Evolutionary conservation across 352 stramenopile genomes (phyloP), one percentile per base, ranked within the genome.

Genomic region (Phytophthora chlamydospora): DNA sequence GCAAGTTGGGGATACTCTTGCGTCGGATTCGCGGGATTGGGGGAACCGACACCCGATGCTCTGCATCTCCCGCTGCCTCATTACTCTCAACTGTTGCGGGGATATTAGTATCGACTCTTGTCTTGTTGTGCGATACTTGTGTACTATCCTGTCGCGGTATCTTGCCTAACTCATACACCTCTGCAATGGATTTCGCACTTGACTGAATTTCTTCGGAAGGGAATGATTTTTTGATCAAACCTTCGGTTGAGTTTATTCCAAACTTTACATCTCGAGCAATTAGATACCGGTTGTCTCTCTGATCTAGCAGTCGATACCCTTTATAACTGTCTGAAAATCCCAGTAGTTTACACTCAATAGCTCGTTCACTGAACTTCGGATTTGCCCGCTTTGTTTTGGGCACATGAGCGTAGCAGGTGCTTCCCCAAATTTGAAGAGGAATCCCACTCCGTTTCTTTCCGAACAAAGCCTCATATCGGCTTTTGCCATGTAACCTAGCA

Each of bases 381-480:
- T 17, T 29, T 65, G 21, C 16, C n/a, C 47, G 13, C 31, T 57
- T 58, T 21, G 45, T 39, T 40, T 58, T 53, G 38, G 46, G 56
- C 11, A 58, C 45, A 17, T 65, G 47, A 7, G 39, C 39, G 29
- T 42, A 58, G 24, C 57, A 58, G 6, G 33, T 53, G 9, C 13
- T 49, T 1, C 57, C 47, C 24, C 57, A 52, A 13, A 46, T 51
- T 39, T 47, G 45, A 11, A 64, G 36, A 27, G 34, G 2, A 31
- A 33, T 31, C 19, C 35, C 34, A 27, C 57, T 66, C 2, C 43
- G 58, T 12, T 61, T 24, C 3, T 24, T 67, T 21, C n/a, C 58
- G 56, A 21, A 66, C 2, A 43, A 49, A 6, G 31, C 39, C 41
- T 59, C 51, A 39, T n/a, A n/a, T n/a, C n/a, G 21, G 21, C 21